phyloP scores from a whole-genome alignment of 805 yeast species.

The Nakazawaea pomicola region DNA sequence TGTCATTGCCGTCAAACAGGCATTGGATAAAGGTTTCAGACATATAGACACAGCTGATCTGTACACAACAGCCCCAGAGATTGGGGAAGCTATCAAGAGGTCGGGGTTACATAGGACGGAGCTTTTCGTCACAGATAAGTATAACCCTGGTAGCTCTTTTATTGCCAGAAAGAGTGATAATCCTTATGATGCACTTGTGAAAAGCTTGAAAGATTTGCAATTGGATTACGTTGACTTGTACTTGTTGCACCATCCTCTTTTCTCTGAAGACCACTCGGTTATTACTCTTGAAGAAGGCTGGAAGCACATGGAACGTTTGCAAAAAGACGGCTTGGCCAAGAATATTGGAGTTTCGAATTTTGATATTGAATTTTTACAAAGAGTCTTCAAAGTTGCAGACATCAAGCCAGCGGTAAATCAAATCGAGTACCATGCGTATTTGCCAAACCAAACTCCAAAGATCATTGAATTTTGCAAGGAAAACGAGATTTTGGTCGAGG shows the following conservation, averaged over 20 bases:
- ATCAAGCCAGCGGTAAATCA: slow-evolving; percentile 55
- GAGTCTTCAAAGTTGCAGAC: slow-evolving; percentile 31
- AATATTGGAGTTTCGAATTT: slow-evolving; percentile 63
- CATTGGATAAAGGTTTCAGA: slow-evolving; percentile 47
- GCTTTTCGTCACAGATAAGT: slow-evolving; percentile 53
- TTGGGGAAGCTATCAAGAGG: slow-evolving; percentile 41
- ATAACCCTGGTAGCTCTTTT: slow-evolving; percentile 26
- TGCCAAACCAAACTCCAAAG: slow-evolving; percentile 57
- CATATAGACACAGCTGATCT: slow-evolving; percentile 67
- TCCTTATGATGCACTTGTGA: slow-evolving; percentile 37
- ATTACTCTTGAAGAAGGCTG: slow-evolving; percentile 39
- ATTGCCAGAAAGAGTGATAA: slow-evolving; percentile 20
- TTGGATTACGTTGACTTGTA: slow-evolving; percentile 48
- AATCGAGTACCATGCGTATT: slow-evolving; percentile 60
- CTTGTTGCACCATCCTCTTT: slow-evolving; percentile 43
- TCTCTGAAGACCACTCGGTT: slow-evolving; percentile 23
- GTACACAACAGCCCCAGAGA: slow-evolving; percentile 53
- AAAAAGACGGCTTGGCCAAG: slow-evolving; percentile 49
- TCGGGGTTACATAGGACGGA: slow-evolving; percentile 39
- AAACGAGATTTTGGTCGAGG: slow-evolving; percentile 34
- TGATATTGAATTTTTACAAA: slow-evolving; percentile 38
- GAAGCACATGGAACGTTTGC: slow-evolving; percentile 42
- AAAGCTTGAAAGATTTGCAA: slow-evolving; percentile 32
- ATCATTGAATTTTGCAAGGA: slow-evolving; percentile 31
- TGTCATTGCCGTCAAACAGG: slow-evolving; percentile 39